Evolutionary conservation across 345 rosid species (phyloP).

Genomic region (Mercurialis annua): DNA sequence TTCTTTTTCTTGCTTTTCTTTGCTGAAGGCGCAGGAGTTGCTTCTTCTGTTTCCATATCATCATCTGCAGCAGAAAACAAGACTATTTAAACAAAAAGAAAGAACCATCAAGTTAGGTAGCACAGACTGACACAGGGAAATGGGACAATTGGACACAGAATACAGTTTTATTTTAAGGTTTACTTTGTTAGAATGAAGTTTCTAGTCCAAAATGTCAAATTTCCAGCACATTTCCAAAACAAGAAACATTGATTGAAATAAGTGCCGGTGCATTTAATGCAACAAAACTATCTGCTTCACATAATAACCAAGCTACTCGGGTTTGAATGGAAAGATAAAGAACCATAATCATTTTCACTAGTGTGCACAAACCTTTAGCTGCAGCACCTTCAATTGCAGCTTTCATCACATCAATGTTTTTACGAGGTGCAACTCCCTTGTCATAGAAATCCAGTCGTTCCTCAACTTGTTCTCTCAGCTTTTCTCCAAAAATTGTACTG

Average conservation of each 20-base stretch:
- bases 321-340: neutral
- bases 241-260: too few species aligned
- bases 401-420: slow-evolving; percentile 94
- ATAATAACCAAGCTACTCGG: neutral
- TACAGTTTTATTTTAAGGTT: too few species aligned
- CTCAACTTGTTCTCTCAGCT: slow-evolving; percentile 91
- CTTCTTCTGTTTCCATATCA: slow-evolving; percentile 50
- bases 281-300: neutral
- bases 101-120: too few species aligned
- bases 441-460: slow-evolving; percentile 88
- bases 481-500: slow-evolving; percentile 71
- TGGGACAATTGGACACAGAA: too few species aligned
- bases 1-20: slow-evolving; percentile 69
- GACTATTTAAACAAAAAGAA: neutral
- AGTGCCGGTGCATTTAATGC: too few species aligned
- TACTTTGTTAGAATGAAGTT: too few species aligned
- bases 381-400: slow-evolving; percentile 52
- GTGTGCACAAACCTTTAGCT: slow-evolving; percentile 42
- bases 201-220: neutral
- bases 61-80: slow-evolving; percentile 23
- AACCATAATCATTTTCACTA: neutral
- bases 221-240: too few species aligned
- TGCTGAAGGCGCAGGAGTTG: slow-evolving; percentile 34
- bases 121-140: too few species aligned
- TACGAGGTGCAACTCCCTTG: slow-evolving; percentile 93